A percentile compares a stretch with the other conserved stretches of the same genome.
Conservation (phyloP, 139 green algal genomes). For the Micromonas pusilla region DNA sequence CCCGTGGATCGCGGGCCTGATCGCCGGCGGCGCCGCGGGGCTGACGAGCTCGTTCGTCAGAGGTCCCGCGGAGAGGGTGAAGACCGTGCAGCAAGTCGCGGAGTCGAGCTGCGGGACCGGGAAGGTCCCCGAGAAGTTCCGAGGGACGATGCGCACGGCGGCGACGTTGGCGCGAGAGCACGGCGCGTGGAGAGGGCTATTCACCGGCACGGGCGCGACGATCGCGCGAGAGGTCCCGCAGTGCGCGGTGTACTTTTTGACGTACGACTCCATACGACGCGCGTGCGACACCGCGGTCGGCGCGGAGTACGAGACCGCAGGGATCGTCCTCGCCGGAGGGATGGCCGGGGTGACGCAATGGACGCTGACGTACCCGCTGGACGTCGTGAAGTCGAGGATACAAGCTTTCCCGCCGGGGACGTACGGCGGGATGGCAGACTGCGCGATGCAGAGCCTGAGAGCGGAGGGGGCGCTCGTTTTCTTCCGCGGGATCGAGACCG, state of each 20-base stretch:
- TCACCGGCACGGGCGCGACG: conserved; percentile 23
- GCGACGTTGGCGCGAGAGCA: conserved; percentile 6
- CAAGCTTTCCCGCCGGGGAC: conserved; percentile 15
- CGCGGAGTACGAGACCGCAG: background rate
- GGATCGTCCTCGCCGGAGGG: conserved; percentile 10
- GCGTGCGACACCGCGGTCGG: background rate
- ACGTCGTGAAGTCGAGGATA: conserved; percentile 28
- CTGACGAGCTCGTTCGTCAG: conserved; percentile 18
- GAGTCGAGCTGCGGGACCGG: background rate
- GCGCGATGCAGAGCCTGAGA: background rate
- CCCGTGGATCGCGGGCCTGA: background rate
- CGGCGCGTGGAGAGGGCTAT: conserved; percentile 6
- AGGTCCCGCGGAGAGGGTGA: conserved; percentile 26
- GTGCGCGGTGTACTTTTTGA: conserved; percentile 23
- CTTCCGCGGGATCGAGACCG: conserved; percentile 7
- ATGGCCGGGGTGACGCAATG: conserved; percentile 17
- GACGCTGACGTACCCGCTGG: conserved; percentile 23
- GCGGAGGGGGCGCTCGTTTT: conserved; percentile 14
- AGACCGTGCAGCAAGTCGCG: conserved; percentile 25
- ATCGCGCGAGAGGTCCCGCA: conserved; percentile 28
- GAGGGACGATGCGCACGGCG: background rate
- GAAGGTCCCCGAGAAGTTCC: conserved; percentile 3
- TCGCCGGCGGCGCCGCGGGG: background rate
- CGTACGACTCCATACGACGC: background rate
- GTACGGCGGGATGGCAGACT: conserved; percentile 14